These are phyloP conservation scores for Argentina anserina DNA, from an alignment of 306 rosid genomes.

Conservation along the genomic window DNA sequence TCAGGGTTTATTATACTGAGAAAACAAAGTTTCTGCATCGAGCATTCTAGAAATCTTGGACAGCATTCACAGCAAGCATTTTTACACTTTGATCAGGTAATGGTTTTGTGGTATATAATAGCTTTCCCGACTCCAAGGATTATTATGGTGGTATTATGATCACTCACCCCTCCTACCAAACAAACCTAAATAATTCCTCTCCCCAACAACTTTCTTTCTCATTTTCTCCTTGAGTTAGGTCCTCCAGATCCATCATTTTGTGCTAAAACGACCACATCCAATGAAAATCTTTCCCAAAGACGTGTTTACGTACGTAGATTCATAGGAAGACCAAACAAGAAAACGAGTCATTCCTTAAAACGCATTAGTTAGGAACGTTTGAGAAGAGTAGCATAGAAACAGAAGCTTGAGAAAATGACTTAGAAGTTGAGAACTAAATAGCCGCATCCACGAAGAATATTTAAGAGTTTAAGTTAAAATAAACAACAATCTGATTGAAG, in stretches of 20 bases:
- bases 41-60: neutral
- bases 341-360: neutral
- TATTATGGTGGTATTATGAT: constrained; percentile 3
- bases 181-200: constrained; percentile 21
- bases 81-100: neutral
- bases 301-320: neutral
- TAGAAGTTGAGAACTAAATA: neutral
- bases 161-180: neutral
- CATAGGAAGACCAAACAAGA: neutral
- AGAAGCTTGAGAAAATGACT: neutral
- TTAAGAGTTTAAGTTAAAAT: too few species aligned
- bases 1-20: neutral
- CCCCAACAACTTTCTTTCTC: neutral
- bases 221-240: constrained; percentile 9
- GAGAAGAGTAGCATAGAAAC: neutral
- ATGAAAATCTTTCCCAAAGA: neutral
- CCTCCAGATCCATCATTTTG: constrained; percentile 4
- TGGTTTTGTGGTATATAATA: neutral
- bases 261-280: neutral
- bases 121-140: neutral
- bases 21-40: constrained; percentile 10
- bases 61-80: neutral
- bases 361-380: neutral
- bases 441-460: too few species aligned
- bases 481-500: too few species aligned